phyloP scores from a whole-genome alignment of 768 basidiomycete species.

The Hemileccinum rubropunctum region DNA sequence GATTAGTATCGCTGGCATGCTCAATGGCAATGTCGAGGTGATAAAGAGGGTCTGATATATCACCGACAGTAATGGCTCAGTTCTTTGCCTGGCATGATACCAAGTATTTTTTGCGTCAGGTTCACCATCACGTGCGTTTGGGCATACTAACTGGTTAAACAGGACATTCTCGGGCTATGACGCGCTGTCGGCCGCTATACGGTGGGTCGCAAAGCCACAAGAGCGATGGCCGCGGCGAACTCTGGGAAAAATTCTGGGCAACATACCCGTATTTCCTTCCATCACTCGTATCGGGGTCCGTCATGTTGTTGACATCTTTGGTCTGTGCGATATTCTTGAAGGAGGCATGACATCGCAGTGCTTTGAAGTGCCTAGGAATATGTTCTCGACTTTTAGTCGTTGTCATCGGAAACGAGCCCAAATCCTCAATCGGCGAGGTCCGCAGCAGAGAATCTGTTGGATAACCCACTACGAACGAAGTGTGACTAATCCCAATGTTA shows the following conservation, averaged over 20 bases:
- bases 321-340: constrained; percentile 25
- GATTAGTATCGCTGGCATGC: constrained; percentile 34
- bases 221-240: constrained; percentile 51
- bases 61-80: constrained; percentile 41
- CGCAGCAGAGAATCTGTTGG: neutral
- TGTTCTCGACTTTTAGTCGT: constrained; percentile 14
- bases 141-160: no score
- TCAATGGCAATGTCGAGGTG: constrained; percentile 47
- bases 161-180: neutral
- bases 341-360: constrained; percentile 24
- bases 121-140: constrained; percentile 29
- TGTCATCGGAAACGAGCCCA: constrained; percentile 15
- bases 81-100: constrained; percentile 30
- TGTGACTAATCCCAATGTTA: constrained; percentile 30
- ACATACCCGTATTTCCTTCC: constrained; percentile 39
- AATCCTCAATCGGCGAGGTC: neutral
- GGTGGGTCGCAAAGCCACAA: constrained; percentile 57
- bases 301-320: constrained; percentile 13
- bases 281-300: constrained; percentile 21
- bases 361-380: neutral
- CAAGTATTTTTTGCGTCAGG: constrained; percentile 28
- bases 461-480: neutral
- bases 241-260: constrained; percentile 34
- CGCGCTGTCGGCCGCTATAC: constrained; percentile 46
- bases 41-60: constrained; percentile 67